Conservation (phyloP, 306 rosid species). For the Lathyrus aphaca region DNA sequence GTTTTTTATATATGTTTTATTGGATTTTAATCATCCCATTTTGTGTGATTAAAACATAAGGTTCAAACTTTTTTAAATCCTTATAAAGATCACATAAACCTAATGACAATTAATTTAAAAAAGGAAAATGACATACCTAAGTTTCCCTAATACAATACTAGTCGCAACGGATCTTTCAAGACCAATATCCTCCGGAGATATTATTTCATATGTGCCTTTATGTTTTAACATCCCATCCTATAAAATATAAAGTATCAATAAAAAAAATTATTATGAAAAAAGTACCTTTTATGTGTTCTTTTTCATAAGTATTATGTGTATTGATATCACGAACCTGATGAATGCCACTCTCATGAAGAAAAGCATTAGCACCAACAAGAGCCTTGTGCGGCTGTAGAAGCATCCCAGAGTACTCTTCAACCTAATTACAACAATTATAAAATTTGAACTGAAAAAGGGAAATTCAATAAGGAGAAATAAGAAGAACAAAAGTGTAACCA, state of each 20-base stretch:
- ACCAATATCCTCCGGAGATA: constrained; percentile 86
- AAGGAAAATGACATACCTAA: constrained; percentile 58
- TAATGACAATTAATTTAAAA: neutral
- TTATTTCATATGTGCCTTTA: constrained; percentile 84
- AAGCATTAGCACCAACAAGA: constrained; percentile 92
- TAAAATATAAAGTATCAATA: neutral
- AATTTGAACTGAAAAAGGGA: neutral
- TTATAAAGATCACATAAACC: neutral
- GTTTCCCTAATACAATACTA: constrained; percentile 88
- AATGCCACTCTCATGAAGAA: constrained; percentile 97
- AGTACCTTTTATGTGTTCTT: no score
- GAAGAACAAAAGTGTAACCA: constrained; percentile 55
- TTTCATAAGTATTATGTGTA: no score
- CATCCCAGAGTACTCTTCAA: constrained; percentile 84
- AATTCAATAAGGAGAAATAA: no score
- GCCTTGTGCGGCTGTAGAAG: constrained; percentile 92
- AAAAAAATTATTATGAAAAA: no score
- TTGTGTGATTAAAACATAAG: no score
- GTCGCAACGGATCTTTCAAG: constrained; percentile 62
- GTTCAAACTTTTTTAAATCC: neutral
- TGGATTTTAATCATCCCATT: neutral
- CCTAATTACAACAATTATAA: constrained; percentile 51
- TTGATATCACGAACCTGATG: constrained; percentile 76
- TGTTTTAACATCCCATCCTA: constrained; percentile 98
- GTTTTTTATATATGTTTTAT: no score